Conservation (phyloP, 176 grass and related monocot genomes). For the Bromus sterilis region DNA sequence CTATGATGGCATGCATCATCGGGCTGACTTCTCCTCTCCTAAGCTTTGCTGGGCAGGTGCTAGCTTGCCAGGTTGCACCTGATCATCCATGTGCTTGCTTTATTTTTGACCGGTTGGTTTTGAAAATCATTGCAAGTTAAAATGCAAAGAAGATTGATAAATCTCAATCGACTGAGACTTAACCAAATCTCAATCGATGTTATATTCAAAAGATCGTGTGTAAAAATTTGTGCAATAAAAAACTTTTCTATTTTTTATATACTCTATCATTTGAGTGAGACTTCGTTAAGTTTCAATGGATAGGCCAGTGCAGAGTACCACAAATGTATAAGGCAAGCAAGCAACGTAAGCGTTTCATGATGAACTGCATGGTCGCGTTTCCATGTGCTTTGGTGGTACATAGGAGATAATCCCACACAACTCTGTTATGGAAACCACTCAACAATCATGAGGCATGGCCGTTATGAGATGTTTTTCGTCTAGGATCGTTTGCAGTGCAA, state of each 20-base stretch:
- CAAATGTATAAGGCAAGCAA: neutral
- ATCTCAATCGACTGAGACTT: too few relatives aligned
- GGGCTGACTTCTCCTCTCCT: neutral
- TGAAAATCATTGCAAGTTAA: neutral
- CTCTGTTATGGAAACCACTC: neutral
- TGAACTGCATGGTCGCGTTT: neutral
- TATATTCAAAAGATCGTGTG: too few relatives aligned
- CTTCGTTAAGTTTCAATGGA: too few relatives aligned
- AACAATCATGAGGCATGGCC: neutral
- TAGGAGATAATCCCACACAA: neutral
- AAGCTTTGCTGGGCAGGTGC: neutral
- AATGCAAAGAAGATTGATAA: too few relatives aligned
- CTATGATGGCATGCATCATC: neutral
- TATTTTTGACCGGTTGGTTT: neutral
- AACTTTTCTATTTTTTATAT: too few relatives aligned
- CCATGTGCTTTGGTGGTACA: neutral
- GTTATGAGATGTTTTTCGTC: too few relatives aligned
- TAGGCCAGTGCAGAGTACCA: neutral
- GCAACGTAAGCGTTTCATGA: neutral
- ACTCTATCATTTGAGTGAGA: too few relatives aligned
- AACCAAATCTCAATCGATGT: too few relatives aligned
- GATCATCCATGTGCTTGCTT: too few relatives aligned
- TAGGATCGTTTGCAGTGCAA: too few relatives aligned
- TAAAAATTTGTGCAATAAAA: too few relatives aligned
- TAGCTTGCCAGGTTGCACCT: neutral